Evolutionary conservation across 768 basidiomycete genomes (phyloP).

Genomic region (Cyathus striatus): DNA sequence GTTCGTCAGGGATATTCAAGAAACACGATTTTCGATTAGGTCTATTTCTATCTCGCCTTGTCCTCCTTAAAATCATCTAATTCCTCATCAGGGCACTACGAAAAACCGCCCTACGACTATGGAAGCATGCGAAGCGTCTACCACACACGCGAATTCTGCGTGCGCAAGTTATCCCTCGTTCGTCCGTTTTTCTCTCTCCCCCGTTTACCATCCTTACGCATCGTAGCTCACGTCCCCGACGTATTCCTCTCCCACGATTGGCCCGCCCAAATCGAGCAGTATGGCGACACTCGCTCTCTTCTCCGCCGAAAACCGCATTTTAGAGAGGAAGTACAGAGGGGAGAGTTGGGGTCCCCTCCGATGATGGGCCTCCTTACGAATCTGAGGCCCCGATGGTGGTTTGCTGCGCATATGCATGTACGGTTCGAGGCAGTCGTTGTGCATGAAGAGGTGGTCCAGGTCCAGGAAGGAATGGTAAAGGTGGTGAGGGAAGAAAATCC

Average conservation of each 20-base stretch:
- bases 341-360: slow-evolving; percentile 82
- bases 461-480: background rate
- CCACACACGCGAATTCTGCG: slow-evolving; percentile 83
- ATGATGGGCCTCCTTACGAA: slow-evolving; percentile 70
- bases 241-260: slow-evolving; percentile 97
- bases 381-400: slow-evolving; percentile 85
- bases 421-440: slow-evolving; percentile 70
- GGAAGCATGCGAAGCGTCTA: slow-evolving; percentile 78
- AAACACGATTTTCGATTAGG: slow-evolving; percentile 67
- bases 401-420: slow-evolving; percentile 86
- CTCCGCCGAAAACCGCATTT: slow-evolving; percentile 79
- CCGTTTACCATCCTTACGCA: no score
- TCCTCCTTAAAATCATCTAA: no score
- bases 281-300: slow-evolving; percentile 65
- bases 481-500: slow-evolving; percentile 25
- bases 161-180: slow-evolving; percentile 74
- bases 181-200: slow-evolving; percentile 11
- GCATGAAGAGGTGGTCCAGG: no score
- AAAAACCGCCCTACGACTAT: slow-evolving; percentile 76
- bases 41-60: no score
- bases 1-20: slow-evolving; percentile 92
- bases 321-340: slow-evolving; percentile 56
- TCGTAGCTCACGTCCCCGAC: slow-evolving; percentile 56
- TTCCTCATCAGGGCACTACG: slow-evolving; percentile 62
- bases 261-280: slow-evolving; percentile 80